These are phyloP conservation scores for Baorangia bicolor DNA, from an alignment of 768 basidiomycete species.

Conservation along the genomic window DNA sequence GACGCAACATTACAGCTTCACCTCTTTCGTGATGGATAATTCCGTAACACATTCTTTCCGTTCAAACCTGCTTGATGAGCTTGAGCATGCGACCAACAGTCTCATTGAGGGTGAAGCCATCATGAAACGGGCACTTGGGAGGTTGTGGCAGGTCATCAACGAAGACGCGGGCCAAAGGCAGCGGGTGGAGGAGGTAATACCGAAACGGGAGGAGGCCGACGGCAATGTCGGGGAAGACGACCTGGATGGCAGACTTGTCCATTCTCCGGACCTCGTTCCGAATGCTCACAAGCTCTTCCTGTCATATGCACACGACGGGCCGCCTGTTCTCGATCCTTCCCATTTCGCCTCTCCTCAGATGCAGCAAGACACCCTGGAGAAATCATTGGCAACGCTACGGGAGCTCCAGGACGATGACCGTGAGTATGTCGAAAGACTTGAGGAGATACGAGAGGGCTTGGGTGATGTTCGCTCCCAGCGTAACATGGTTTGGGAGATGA, in stretches of 20 bases:
- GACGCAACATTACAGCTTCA: conserved; percentile 68
- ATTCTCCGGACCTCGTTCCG: conserved; percentile 67
- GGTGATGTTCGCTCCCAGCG: conserved; percentile 74
- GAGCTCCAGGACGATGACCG: conserved; percentile 85
- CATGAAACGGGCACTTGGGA: conserved; percentile 70
- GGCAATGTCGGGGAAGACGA: conserved; percentile 44
- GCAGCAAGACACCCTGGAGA: conserved; percentile 71
- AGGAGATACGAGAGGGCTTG: conserved; percentile 79
- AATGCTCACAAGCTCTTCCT: conserved; percentile 68
- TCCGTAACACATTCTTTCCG: conserved; percentile 83
- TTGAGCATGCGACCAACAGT: conserved; percentile 79
- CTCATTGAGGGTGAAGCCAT: conserved; percentile 81
- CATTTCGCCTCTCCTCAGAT: conserved; percentile 64
- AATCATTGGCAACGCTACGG: conserved; percentile 66
- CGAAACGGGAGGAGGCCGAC: conserved; percentile 69
- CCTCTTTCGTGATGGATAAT: conserved; percentile 85
- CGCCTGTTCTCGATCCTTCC: conserved; percentile 53
- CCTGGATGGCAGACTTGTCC: conserved; percentile 45
- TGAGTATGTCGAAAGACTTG: conserved; percentile 81
- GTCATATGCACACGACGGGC: conserved; percentile 45
- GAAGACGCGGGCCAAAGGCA: conserved; percentile 55
- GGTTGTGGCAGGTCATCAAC: conserved; percentile 78
- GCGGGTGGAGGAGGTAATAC: conserved; percentile 45
- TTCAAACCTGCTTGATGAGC: conserved; percentile 70
- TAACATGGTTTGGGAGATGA: conserved; percentile 71